Conservation (phyloP, 129 eudicot species). For the Centrapalus pauciflorus region DNA sequence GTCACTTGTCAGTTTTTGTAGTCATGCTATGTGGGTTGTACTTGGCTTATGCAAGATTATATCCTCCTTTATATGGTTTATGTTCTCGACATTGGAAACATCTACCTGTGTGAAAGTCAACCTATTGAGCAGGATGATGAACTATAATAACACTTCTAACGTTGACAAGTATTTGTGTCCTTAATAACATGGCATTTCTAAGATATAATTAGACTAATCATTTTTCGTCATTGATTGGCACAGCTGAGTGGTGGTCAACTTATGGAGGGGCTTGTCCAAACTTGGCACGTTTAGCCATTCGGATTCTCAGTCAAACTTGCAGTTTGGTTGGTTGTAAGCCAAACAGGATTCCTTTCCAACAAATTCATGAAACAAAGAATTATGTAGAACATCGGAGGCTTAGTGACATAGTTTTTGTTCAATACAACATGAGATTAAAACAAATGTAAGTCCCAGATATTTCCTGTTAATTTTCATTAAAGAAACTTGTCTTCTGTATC, state of each 20-base stretch:
- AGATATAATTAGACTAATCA: slow-evolving; percentile 8
- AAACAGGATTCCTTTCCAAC: slow-evolving; percentile 45
- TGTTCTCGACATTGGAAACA: no score
- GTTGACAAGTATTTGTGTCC: background rate
- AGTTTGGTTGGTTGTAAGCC: slow-evolving; percentile 59
- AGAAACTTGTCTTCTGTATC: background rate
- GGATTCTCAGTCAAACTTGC: slow-evolving; percentile 89
- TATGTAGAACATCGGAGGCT: slow-evolving; percentile 77
- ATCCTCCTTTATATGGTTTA: background rate
- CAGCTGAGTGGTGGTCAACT: slow-evolving; percentile 98
- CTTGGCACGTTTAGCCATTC: slow-evolving; percentile 76
- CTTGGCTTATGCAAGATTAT: background rate
- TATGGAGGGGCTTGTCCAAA: slow-evolving; percentile 96
- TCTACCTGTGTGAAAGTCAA: no score
- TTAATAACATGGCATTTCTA: background rate
- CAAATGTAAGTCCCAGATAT: slow-evolving; percentile 53
- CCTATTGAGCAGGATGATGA: background rate
- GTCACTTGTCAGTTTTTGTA: background rate
- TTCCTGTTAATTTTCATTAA: background rate
- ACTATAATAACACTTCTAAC: background rate
- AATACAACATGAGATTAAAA: slow-evolving; percentile 71
- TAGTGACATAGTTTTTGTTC: slow-evolving; percentile 74
- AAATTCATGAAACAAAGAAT: slow-evolving; percentile 62
- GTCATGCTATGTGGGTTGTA: background rate
- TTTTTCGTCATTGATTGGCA: slow-evolving; percentile 13